Conservation (phyloP, 805 yeast species). For the Starmerella stigmatis region DNA sequence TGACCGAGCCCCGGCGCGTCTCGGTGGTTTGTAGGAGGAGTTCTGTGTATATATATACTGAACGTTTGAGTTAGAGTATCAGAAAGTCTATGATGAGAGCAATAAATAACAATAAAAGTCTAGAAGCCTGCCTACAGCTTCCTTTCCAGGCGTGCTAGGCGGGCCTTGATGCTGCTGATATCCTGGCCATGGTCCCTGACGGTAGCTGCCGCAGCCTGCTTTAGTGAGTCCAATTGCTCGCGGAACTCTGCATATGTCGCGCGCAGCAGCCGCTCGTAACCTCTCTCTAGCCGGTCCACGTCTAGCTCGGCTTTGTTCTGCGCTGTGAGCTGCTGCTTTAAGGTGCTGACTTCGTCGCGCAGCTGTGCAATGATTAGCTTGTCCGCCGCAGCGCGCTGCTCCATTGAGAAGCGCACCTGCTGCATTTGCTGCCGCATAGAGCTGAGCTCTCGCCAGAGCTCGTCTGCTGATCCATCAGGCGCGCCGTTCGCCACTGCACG, state of each 20-base stretch:
- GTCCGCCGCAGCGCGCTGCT: no score
- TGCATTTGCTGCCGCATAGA: no score
- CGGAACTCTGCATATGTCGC: not conserved
- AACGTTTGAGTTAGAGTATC: not conserved
- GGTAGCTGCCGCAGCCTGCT: not conserved
- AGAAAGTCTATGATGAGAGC: no score
- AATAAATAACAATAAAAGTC: no score
- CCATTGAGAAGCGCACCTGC: no score
- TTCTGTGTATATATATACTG: no score
- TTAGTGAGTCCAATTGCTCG: not conserved
- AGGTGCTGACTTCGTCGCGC: not conserved
- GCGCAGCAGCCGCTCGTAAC: not conserved
- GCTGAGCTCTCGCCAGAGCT: no score
- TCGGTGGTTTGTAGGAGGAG: no score
- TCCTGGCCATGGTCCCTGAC: not conserved
- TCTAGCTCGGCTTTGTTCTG: not conserved
- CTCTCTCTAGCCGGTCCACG: not conserved
- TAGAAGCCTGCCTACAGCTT: not conserved
- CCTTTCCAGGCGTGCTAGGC: not conserved
- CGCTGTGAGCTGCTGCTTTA: not conserved
- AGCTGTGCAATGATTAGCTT: not conserved
- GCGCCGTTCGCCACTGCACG: no score
- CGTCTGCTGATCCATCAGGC: no score
- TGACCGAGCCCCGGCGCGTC: no score
- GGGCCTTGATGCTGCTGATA: not conserved